Evolutionary conservation across 163 green algal genomes (phyloP).

Genomic region (Scenedesmus sp.): DNA sequence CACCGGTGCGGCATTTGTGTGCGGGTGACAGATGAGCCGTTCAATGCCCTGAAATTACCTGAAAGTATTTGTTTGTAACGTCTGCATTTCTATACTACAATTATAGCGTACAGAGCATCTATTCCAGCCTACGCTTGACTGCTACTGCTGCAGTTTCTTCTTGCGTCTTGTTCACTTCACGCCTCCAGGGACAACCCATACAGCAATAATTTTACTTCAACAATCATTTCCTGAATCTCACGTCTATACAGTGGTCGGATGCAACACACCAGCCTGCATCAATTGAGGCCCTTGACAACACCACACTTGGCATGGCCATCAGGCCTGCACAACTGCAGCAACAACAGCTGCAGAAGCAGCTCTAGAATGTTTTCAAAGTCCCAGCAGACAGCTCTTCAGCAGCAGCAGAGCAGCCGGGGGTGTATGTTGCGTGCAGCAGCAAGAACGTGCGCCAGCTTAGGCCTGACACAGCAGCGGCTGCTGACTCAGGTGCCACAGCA

Average conservation of each 20-base stretch:
- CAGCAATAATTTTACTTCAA: background rate
- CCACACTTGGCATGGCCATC: background rate
- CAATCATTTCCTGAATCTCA: background rate
- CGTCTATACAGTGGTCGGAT: background rate
- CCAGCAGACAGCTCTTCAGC: background rate
- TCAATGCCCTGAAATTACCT: background rate
- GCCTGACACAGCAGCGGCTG: background rate
- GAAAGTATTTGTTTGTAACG: background rate
- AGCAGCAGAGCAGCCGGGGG: background rate
- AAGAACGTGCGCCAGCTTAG: background rate
- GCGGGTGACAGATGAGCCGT: background rate
- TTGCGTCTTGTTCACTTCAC: background rate
- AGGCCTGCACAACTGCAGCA: background rate
- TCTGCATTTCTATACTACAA: too few relatives aligned
- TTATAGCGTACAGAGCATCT: background rate
- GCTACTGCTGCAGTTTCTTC: background rate
- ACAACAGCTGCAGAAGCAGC: background rate
- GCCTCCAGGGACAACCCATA: background rate
- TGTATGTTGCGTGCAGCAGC: background rate
- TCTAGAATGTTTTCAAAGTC: background rate
- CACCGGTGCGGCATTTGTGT: constrained; percentile 5
- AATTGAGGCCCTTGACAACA: background rate
- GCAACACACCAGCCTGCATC: background rate
- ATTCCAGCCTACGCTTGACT: background rate
- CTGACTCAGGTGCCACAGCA: background rate